Evolutionary conservation across 805 yeast species (phyloP), one percentile per base, ranked within the genome.

Genomic region (Hemisphaericaspora nanyangensis): DNA sequence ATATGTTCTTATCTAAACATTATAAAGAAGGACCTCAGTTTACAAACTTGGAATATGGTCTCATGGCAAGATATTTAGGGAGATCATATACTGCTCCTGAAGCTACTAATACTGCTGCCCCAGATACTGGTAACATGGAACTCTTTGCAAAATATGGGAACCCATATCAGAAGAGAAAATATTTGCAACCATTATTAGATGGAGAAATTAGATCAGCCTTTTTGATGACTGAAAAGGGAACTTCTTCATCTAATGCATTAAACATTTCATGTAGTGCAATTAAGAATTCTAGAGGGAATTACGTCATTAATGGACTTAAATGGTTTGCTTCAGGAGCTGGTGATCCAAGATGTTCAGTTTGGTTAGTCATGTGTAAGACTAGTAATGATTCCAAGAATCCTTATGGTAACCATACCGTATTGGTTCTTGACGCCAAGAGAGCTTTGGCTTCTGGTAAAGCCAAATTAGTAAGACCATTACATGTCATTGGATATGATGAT

Each of bases 311-410:
- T 44, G 85, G 85, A 5, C 68, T 76, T 38, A 80, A 80, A 54
- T 80, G 85, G 85, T 79, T 80, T 70, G 80, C 83, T 3, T 76
- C 83, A 0, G 85, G 85, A 20, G 84, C 83, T 28, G 84, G 83
- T 18, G 85, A 79, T 53, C 84, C 83, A 18, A 68, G 82, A 39
- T 72, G 80, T 55, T 48, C 59, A 29, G 70, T 75, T 13, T 70
- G 78, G 74, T 60, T 75, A 38, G 74, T 72, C 18, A 74, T 74
- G 78, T 75, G 77, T 50, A 71, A 72, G 55, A 73, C 77, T 5
- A 48, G 49, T 34, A 56, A 58, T 41, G 40, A 55, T 31, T 42
- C 47, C 10, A 40, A 52, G 28, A 50, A 52, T 2, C 63, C 62
- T 1, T 76, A 78, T 54, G 52, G 49, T 31, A 80, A 78, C 52